Percentiles rank a stretch among this genome's conserved stretches.
phyloP scores from a whole-genome alignment of 2,329 filamentous ascomycete genomes.

The Trichophyton simii region DNA sequence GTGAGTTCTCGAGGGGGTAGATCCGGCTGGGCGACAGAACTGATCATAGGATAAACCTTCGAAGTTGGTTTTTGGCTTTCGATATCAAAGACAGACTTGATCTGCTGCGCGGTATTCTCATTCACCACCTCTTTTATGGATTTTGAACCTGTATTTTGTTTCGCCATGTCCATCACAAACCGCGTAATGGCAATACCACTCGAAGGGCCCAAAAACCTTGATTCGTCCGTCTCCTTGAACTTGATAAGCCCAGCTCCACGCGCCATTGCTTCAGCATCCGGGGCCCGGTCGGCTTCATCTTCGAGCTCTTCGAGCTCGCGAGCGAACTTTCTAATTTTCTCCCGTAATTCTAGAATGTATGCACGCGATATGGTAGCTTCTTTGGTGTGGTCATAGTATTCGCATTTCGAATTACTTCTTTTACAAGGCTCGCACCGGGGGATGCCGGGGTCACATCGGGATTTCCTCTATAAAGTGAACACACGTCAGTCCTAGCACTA shows the following conservation, averaged over 20 bases:
- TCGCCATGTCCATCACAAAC: slow-evolving; percentile 90
- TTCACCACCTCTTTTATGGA: slow-evolving; percentile 88
- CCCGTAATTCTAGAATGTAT: slow-evolving; percentile 85
- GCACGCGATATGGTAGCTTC: slow-evolving; percentile 74
- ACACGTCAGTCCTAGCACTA: neutral
- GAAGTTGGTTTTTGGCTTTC: slow-evolving; percentile 54
- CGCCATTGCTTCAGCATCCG: slow-evolving; percentile 71
- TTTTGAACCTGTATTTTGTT: slow-evolving; percentile 79
- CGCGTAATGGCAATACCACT: slow-evolving; percentile 93
- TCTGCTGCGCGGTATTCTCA: slow-evolving; percentile 52
- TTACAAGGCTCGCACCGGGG: slow-evolving; percentile 89
- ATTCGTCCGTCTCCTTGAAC: slow-evolving; percentile 73
- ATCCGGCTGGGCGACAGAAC: slow-evolving; percentile 62
- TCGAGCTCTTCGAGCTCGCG: slow-evolving; percentile 68
- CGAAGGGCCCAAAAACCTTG: slow-evolving; percentile 81
- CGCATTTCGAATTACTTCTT: slow-evolving; percentile 78
- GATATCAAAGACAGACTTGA: slow-evolving; percentile 55
- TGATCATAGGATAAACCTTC: slow-evolving; percentile 84
- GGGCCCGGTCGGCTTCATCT: slow-evolving; percentile 58
- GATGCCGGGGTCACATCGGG: slow-evolving; percentile 82
- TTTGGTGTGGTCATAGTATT: slow-evolving; percentile 87
- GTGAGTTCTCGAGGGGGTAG: slow-evolving; percentile 63
- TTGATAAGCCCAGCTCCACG: slow-evolving; percentile 75
- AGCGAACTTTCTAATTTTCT: slow-evolving; percentile 71
- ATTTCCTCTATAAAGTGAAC: slow-evolving; percentile 60